A percentile compares a stretch with the other conserved stretches of the same genome.
Conservation (phyloP, 2,329 filamentous ascomycete genomes). For the Fusarium sp. region DNA sequence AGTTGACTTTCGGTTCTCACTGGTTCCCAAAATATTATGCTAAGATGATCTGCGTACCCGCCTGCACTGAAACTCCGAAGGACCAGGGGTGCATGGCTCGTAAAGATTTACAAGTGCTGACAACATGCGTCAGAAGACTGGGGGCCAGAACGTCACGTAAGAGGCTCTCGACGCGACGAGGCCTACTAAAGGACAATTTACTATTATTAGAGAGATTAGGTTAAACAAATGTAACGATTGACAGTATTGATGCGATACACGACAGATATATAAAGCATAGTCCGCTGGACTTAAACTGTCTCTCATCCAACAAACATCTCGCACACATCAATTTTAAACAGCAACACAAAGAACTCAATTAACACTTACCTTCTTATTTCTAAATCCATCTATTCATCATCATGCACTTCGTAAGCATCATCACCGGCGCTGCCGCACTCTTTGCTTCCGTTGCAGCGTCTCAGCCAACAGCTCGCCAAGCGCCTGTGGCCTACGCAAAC, state of each 20-base stretch:
- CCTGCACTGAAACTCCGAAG: neutral
- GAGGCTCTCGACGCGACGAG: neutral
- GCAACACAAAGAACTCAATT: neutral
- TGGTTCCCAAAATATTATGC: conserved; percentile 6
- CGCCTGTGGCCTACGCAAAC: conserved; percentile 19
- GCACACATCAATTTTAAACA: neutral
- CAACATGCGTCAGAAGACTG: conserved; percentile 27
- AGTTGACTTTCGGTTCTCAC: neutral
- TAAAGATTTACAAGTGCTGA: conserved; percentile 28
- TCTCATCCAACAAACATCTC: neutral
- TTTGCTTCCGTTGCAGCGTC: conserved; percentile 4
- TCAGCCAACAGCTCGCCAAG: conserved; percentile 20
- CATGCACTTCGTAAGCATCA: conserved; percentile 29
- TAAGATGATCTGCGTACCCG: conserved; percentile 5
- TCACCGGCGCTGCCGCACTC: conserved; percentile 17
- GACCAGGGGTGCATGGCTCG: conserved; percentile 11
- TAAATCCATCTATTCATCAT: neutral
- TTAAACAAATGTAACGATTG: neutral
- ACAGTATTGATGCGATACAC: neutral
- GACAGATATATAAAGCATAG: neutral
- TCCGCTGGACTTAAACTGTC: rapidly evolving
- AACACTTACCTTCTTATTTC: neutral
- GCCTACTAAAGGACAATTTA: neutral
- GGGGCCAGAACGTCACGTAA: neutral
- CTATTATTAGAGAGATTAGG: conserved; percentile 30